Evolutionary conservation across 192 early-diverging fungal species (phyloP), one percentile per base, ranked within the genome.

Genomic region (Dimargaris cristalligena): DNA sequence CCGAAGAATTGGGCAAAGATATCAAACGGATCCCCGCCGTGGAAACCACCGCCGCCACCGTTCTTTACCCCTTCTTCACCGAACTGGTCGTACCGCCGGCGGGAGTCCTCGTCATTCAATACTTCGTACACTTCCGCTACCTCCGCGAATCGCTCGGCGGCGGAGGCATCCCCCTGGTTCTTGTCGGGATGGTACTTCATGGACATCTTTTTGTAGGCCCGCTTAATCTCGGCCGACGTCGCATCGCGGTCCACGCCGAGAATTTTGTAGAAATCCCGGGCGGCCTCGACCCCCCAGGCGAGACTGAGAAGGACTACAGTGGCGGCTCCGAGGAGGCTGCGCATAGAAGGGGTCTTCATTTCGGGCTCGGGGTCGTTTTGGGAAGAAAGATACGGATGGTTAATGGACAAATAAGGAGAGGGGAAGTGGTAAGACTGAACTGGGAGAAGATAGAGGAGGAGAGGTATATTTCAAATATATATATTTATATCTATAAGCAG

Each of bases 41-140:
- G 66, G 25, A 64, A 67, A 31, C 78, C 74, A n/a, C 74, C 64
- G 4, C 74, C 74, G 31, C 78, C 78, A 34, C 75, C 71, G 44
- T 78, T 80, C 66, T 94, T 87, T 52, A 99, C 74, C 16, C 94
- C 96, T 62, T 99, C 96, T 69, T 96, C 94, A 33, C 96, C 96
- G 60, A 92, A 94, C 34, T 81, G 80, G 68, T 93, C 90, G 67
- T 92, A 95, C 50, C 91, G 84, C 31, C 78, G 67, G 46, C 89
- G 80, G 71, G 94, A 90, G 62, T 96, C 91, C 44, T 93, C 88
- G 64, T 98, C 90, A 25, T 74, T 84, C 44, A 98, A 73, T 18
- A 95, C 91, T 67, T 92, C 89, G 64, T 98, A 98, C 2, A 93
- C 95, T 66, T 90, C 69, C 6, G 91, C 81, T 9, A 92, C 67